These are phyloP conservation scores for Keqinozyma sinolaborantium DNA, from an alignment of 1,139 yeast genomes.

Conservation along the genomic window DNA sequence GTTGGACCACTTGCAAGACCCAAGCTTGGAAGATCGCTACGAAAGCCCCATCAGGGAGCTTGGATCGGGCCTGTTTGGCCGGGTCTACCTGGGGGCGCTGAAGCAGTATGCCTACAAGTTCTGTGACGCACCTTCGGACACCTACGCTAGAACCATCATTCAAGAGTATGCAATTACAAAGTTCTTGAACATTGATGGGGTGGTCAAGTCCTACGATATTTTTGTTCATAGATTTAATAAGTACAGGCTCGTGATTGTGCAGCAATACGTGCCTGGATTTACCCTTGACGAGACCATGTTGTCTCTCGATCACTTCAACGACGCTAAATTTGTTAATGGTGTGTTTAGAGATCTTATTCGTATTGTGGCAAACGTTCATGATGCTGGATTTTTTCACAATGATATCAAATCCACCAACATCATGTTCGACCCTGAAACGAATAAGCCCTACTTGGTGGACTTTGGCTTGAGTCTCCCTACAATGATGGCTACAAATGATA, in stretches of 20 bases:
- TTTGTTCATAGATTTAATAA: not conserved
- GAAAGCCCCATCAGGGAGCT: not conserved
- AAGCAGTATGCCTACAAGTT: not conserved
- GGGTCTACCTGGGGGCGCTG: not conserved
- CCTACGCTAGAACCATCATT: not conserved
- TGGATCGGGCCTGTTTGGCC: not conserved
- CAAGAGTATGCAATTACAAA: not conserved
- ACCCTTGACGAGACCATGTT: not conserved
- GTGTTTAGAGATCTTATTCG: conserved; percentile 2
- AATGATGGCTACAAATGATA: not conserved
- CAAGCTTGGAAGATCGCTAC: not conserved
- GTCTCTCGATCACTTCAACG: not conserved
- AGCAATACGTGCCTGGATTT: conserved; percentile 9
- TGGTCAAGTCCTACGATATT: not conserved
- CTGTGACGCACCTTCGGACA: not conserved
- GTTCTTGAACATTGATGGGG: not conserved
- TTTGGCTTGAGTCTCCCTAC: not conserved
- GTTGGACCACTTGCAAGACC: not conserved
- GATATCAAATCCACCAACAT: conserved; percentile 4
- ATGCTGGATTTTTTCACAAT: conserved; percentile 3
- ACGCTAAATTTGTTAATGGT: conserved; percentile 1
- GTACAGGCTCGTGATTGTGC: conserved; percentile 7
- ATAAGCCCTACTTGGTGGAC: not conserved
- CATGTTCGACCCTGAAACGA: not conserved
- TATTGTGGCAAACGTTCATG: conserved; percentile 1